Evolutionary conservation across 2,329 filamentous ascomycete species (phyloP), one percentile per base, ranked within the genome.

Genomic region (Aspergillus clavatus): DNA sequence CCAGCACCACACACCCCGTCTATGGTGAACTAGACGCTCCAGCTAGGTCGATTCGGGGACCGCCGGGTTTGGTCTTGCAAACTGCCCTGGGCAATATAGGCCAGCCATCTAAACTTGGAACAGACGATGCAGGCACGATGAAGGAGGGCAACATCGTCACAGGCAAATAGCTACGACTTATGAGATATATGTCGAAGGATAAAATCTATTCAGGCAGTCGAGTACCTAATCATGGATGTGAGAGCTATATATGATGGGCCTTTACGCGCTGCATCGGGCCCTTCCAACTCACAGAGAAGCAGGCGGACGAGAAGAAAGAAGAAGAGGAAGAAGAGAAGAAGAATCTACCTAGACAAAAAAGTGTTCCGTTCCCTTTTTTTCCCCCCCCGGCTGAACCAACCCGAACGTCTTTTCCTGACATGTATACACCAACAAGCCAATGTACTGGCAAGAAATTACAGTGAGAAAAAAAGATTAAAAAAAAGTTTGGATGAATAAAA

Each of bases 391-490:
- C 29, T 33, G 29, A 33, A 16, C 7, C 31, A 35, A 35, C 39
- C 19, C 27, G 23, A 37, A 16, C 35, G 24, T 38, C 33, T n/a
- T 38, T 43, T 39, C 37, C 36, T 33, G 26, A 36, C 14, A 29
- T 38, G 26, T 43, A 47, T 47, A 52, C 35, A 52, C 44, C 41
- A 46, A 46, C 42, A 47, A 50, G 44, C 42, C 46, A 51, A 44
- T 43, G 39, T 28, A 26, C 38, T 40, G 45, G 27, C 33, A 43
- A 37, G 36, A 29, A 29, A 36, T 40, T 33, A 43, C 26, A 45
- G 35, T 38, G 40, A 39, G 43, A 42, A 47, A n/a, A 40, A 43
- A 16, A 36, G 23, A 48, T 43, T 43, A 51, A 33, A 47, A 48
- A 39, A 38, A 38, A n/a, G n/a, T n/a, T n/a, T 27, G 38, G 39